phyloP scores from a whole-genome alignment of 2,329 filamentous ascomycete species.

The Tolypocladium tundrense region DNA sequence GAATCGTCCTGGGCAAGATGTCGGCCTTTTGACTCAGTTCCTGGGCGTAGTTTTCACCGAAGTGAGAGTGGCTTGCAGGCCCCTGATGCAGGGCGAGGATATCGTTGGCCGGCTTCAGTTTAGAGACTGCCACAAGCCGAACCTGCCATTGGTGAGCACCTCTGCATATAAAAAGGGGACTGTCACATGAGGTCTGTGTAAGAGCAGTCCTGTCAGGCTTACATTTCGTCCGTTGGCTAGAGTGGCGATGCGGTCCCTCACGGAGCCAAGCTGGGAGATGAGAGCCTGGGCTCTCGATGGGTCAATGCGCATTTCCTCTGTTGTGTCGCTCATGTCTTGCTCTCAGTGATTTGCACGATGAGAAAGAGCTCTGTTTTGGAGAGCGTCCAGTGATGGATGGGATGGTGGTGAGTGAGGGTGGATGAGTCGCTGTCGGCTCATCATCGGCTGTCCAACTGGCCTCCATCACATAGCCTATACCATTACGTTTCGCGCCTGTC shows the following conservation, averaged over 20 bases:
- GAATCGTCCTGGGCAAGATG: slow-evolving; percentile 64
- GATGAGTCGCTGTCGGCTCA: slow-evolving; percentile 14
- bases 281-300: slow-evolving; percentile 52
- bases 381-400: not conserved
- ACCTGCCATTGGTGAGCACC: slow-evolving; percentile 35
- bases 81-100: slow-evolving; percentile 70
- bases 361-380: not conserved
- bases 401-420: not conserved
- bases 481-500: not conserved
- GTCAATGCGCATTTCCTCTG: slow-evolving; percentile 50
- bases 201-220: slow-evolving; percentile 14
- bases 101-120: slow-evolving; percentile 88
- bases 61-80: slow-evolving; percentile 57
- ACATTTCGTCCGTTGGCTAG: slow-evolving; percentile 45
- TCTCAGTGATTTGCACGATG: not conserved
- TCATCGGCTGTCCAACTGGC: slow-evolving; percentile 17
- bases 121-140: slow-evolving; percentile 88
- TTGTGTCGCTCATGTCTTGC: slow-evolving; percentile 30
- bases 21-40: slow-evolving; percentile 81
- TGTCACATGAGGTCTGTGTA: not conserved
- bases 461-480: not conserved
- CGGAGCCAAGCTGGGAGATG: slow-evolving; percentile 48
- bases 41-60: slow-evolving; percentile 94
- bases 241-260: slow-evolving; percentile 46
- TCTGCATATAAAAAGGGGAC: not conserved